Percentiles rank a stretch among this genome's conserved stretches.
Conservation (phyloP, 768 basidiomycete genomes). For the Suillus weaverae region DNA sequence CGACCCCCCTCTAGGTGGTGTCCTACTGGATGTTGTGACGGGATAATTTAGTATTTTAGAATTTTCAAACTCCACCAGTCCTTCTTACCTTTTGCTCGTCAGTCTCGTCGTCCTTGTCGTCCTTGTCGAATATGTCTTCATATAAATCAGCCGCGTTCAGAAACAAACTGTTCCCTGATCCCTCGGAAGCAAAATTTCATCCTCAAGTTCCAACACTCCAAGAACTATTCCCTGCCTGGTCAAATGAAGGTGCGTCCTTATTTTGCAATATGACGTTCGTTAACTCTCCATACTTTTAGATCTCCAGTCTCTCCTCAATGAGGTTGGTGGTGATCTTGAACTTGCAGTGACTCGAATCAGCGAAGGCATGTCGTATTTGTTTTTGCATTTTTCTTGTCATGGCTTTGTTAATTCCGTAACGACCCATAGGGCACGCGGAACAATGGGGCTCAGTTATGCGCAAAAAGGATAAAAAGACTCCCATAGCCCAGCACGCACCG, state of each 20-base stretch:
- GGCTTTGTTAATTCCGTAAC: constrained; percentile 5
- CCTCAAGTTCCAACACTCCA: constrained; percentile 59
- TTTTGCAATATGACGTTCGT: constrained; percentile 19
- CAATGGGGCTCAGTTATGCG: constrained; percentile 83
- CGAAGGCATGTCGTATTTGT: constrained; percentile 52
- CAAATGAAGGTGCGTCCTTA: constrained; percentile 57
- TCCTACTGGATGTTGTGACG: constrained; percentile 17
- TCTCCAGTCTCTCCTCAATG: constrained; percentile 64
- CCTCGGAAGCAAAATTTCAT: constrained; percentile 44
- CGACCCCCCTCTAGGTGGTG: background rate
- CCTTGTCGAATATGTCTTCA: constrained; percentile 22
- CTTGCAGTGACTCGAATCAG: constrained; percentile 71
- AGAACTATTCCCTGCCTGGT: constrained; percentile 71
- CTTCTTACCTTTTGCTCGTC: constrained; percentile 6
- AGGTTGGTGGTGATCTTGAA: constrained; percentile 68
- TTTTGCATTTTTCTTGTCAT: background rate
- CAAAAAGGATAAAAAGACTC: constrained; percentile 83
- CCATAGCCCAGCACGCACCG: constrained; percentile 38
- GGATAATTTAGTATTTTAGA: constrained; percentile 6
- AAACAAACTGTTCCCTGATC: constrained; percentile 18
- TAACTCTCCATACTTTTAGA: constrained; percentile 41
- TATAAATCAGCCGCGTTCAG: constrained; percentile 33
- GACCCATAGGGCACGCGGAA: constrained; percentile 59
- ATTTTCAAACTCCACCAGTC: constrained; percentile 30
- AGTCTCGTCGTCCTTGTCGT: constrained; percentile 2